A percentile compares a stretch with the other conserved stretches of the same genome.
phyloP scores from a whole-genome alignment of 2,329 filamentous ascomycete species.

The Amauroascus niger region DNA sequence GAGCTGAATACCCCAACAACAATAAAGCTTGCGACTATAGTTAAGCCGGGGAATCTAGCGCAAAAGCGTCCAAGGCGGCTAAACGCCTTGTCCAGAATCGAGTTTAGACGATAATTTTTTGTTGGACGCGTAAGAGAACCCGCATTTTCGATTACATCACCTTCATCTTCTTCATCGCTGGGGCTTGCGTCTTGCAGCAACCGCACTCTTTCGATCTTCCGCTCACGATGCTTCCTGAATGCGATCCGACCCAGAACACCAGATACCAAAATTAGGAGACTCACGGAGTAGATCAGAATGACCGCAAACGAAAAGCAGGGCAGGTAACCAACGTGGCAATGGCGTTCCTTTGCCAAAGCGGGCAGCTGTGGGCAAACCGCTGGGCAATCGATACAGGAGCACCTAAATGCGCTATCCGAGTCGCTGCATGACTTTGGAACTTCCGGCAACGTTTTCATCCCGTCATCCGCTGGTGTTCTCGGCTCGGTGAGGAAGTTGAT shows the following conservation, averaged over 20 bases:
- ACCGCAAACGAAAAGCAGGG: slow-evolving; percentile 91
- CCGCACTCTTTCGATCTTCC: slow-evolving; percentile 71
- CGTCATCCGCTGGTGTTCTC: slow-evolving; percentile 50
- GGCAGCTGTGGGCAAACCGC: slow-evolving; percentile 75
- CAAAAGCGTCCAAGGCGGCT: slow-evolving; percentile 68
- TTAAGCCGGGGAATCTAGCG: slow-evolving; percentile 73
- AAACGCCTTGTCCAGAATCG: slow-evolving; percentile 69
- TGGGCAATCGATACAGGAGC: slow-evolving; percentile 88
- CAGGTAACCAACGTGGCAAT: slow-evolving; percentile 76
- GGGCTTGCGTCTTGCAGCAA: slow-evolving; percentile 73
- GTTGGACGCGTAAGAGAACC: slow-evolving; percentile 71
- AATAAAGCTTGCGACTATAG: slow-evolving; percentile 65
- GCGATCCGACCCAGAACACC: slow-evolving; percentile 64
- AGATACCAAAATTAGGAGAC: slow-evolving; percentile 57
- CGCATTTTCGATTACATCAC: slow-evolving; percentile 65
- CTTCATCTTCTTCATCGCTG: slow-evolving; percentile 91
- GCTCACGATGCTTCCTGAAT: slow-evolving; percentile 62
- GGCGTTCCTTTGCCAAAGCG: slow-evolving; percentile 56
- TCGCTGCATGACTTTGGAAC: slow-evolving; percentile 81
- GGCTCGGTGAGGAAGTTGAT: slow-evolving; percentile 71
- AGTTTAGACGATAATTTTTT: slow-evolving; percentile 73
- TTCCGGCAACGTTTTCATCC: slow-evolving; percentile 64
- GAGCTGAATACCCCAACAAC: slow-evolving; percentile 69
- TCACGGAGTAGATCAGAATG: slow-evolving; percentile 71
- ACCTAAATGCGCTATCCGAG: slow-evolving; percentile 72